Evolutionary conservation across 2,329 filamentous ascomycete species (phyloP).

Genomic region (Cladosporium phlei): DNA sequence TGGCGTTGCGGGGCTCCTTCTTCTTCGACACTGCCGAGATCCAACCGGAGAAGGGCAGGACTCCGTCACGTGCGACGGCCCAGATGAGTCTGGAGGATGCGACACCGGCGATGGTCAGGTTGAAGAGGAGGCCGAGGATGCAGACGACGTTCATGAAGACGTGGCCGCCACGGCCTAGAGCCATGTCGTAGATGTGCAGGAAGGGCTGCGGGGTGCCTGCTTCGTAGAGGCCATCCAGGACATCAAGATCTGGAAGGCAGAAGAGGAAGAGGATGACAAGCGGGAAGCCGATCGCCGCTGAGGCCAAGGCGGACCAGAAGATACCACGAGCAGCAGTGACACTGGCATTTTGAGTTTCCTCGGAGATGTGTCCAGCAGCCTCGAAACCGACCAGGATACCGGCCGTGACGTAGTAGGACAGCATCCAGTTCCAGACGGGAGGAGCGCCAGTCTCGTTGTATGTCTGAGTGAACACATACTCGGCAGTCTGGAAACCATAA

Average conservation of each 20-base stretch:
- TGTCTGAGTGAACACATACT: constrained; percentile 57
- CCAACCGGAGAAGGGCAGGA: constrained; percentile 56
- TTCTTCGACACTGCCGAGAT: constrained; percentile 50
- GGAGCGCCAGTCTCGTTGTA: constrained; percentile 50
- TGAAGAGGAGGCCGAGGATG: constrained; percentile 47
- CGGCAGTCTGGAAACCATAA: constrained; percentile 54
- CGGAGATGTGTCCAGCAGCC: constrained; percentile 57
- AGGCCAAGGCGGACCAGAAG: constrained; percentile 56
- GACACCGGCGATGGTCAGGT: constrained; percentile 56
- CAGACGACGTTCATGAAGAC: constrained; percentile 60
- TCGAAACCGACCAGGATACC: constrained; percentile 59
- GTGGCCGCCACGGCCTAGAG: constrained; percentile 53
- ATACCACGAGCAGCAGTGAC: constrained; percentile 55
- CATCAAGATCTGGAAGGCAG: constrained; percentile 50
- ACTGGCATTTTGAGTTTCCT: constrained; percentile 57
- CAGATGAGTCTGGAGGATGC: constrained; percentile 59
- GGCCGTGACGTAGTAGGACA: constrained; percentile 57
- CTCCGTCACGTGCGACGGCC: constrained; percentile 58
- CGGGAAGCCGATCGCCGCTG: constrained; percentile 51
- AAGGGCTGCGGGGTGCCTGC: constrained; percentile 56
- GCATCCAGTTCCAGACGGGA: constrained; percentile 59
- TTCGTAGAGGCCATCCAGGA: constrained; percentile 41
- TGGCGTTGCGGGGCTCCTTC: constrained; percentile 57
- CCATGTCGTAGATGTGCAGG: constrained; percentile 53
- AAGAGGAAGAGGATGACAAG: constrained; percentile 58